Conservation (phyloP, 768 basidiomycete species). For the Russula abietina region DNA sequence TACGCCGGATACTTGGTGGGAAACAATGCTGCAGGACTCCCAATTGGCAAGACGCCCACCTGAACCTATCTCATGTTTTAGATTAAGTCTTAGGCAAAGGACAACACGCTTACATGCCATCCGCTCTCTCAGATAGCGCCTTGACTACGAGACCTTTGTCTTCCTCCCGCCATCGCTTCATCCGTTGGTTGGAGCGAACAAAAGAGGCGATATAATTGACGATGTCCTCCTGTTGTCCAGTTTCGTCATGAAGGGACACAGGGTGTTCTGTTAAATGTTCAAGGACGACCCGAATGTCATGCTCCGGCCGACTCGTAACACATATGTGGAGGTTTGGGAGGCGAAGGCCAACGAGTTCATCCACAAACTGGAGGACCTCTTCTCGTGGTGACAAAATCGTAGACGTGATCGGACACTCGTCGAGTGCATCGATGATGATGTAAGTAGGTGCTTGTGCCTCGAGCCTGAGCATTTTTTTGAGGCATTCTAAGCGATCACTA, state of each 20-base stretch:
- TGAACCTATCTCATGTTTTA: not conserved
- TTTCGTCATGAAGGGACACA: too few relatives aligned
- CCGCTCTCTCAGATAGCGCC: constrained; percentile 1
- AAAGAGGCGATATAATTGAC: too few relatives aligned
- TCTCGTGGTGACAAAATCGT: constrained; percentile 1
- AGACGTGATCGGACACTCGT: constrained; percentile 2
- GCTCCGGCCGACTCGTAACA: too few relatives aligned
- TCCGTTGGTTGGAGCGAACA: too few relatives aligned
- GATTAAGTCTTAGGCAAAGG: not conserved
- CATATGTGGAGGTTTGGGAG: too few relatives aligned
- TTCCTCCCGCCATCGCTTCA: not conserved
- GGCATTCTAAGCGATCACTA: not conserved
- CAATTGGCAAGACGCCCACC: constrained; percentile 8
- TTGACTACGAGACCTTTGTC: constrained; percentile 3
- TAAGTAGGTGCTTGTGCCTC: not conserved
- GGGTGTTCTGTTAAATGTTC: too few relatives aligned
- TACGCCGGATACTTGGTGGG: not conserved
- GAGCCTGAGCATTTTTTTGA: constrained; percentile 7
- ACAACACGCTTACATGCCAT: constrained; percentile 2
- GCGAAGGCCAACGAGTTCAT: too few relatives aligned
- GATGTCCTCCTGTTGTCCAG: too few relatives aligned
- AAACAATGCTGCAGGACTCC: not conserved
- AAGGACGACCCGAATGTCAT: too few relatives aligned
- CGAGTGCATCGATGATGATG: too few relatives aligned
- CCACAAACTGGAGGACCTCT: constrained; percentile 1